A percentile compares a stretch with the other conserved stretches of the same genome.
These are phyloP conservation scores for Diospyros lotus DNA, from an alignment of 148 eudicot genomes.

Conservation along the genomic window DNA sequence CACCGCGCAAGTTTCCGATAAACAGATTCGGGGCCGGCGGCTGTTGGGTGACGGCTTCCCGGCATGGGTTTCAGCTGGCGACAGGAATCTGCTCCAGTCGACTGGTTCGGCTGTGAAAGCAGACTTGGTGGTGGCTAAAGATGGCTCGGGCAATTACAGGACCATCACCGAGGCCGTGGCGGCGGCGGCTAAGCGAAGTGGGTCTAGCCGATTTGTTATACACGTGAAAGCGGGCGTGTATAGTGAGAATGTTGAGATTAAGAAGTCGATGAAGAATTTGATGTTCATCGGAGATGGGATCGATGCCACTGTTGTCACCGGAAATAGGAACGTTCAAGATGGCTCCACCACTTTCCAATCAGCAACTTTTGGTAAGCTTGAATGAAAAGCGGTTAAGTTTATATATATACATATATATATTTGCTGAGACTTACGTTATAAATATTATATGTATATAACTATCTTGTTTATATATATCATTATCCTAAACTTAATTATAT, in stretches of 20 bases:
- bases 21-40: conserved; percentile 19
- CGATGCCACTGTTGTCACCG: conserved; percentile 45
- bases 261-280: conserved; percentile 40
- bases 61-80: conserved; percentile 35
- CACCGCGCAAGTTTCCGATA: neutral
- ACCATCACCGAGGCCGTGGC: conserved; percentile 52
- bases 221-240: conserved; percentile 54
- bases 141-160: conserved; percentile 44
- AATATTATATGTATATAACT: neutral
- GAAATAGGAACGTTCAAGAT: conserved; percentile 31
- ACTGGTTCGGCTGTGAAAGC: conserved; percentile 8
- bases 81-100: conserved; percentile 35
- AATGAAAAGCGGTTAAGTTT: neutral
- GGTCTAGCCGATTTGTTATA: conserved; percentile 38
- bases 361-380: conserved; percentile 29
- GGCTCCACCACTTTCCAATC: conserved; percentile 36
- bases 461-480: too few relatives aligned
- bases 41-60: conserved; percentile 34
- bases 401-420: too few relatives aligned
- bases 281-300: conserved; percentile 71
- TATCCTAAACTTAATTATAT: too few relatives aligned
- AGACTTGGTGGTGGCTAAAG: conserved; percentile 61
- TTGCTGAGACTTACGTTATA: neutral
- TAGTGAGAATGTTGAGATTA: conserved; percentile 43
- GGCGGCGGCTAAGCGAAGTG: conserved; percentile 22